Evolutionary conservation across 768 basidiomycete genomes (phyloP), one percentile per base, ranked within the genome.

Genomic region (Gelatoporia subvermispora): DNA sequence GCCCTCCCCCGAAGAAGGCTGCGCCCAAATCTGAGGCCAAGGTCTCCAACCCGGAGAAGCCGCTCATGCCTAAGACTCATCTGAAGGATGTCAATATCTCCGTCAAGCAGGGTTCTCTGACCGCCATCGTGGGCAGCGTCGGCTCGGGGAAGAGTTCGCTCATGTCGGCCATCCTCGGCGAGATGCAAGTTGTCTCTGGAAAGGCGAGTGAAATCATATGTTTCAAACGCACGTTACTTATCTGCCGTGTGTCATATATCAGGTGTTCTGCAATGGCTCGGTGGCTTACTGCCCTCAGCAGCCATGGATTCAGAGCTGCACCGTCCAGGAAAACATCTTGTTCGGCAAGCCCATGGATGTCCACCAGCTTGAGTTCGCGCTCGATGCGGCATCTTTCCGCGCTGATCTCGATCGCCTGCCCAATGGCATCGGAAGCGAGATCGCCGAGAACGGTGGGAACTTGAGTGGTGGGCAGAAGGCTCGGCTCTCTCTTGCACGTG

Each of bases 111-210:
- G 81, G 82, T 3, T 63, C 64, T 9, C 63, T 84, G 36, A 70
- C 75, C 0, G 84, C 75, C 4, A 68, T 86, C 38, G 78, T 82
- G 4, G 83, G 83, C 2, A 72, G 75, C 16, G 80, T 85, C 13
- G 84, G 84, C 15, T 74, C 76, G 25, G 84, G 84, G 50, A 80
- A 85, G 65, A 64, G 63, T 4, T 64, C 63, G 3, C 52, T 64
- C 41, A 28, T 65, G 25, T 65, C 63, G 7, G 63, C 63, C 8
- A 58, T 65, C 15, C 54, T 65, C 20, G 63, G 63, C 23, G 63
- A 64, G 51, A 65, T 64, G 63, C 25, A 55, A 18, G 52, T 55
- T 39, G 47, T 61, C 24, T 63, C 59, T 35, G 64, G 63, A 8
- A 45, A 45, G 23, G 43, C 16, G 35, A 25, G 43, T 8, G 21